These are phyloP conservation scores for Taphrina communis DNA, from an alignment of 1,139 yeast genomes.

Conservation along the genomic window DNA sequence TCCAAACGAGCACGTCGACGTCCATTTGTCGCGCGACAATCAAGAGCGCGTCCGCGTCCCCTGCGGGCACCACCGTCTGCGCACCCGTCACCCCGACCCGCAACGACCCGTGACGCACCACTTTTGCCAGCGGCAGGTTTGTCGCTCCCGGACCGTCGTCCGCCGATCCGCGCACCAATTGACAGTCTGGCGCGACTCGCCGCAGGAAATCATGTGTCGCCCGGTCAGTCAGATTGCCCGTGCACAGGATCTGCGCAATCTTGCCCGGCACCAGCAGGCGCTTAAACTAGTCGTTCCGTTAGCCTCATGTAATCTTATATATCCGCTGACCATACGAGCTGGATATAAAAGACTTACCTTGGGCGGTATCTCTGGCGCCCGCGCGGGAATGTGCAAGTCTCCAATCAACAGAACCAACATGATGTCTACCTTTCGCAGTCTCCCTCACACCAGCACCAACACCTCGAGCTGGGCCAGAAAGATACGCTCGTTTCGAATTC, in stretches of 20 bases:
- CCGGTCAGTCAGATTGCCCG: conserved; percentile 80
- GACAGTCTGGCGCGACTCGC: conserved; percentile 71
- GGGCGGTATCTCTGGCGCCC: conserved; percentile 61
- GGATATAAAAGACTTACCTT: conserved; percentile 14
- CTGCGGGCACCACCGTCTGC: conserved; percentile 78
- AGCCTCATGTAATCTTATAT: background rate
- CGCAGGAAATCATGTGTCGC: conserved; percentile 69
- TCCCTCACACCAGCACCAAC: no score
- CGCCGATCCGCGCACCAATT: conserved; percentile 80
- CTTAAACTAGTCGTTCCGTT: conserved; percentile 57
- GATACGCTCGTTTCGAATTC: no score
- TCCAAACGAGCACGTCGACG: conserved; percentile 86
- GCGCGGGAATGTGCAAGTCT: conserved; percentile 85
- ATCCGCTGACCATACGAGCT: no score
- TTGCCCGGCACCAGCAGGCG: conserved; percentile 80
- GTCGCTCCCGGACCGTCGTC: conserved; percentile 51
- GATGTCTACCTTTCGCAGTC: background rate
- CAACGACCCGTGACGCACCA: conserved; percentile 71
- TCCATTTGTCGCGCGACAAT: conserved; percentile 87
- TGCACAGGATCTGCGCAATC: conserved; percentile 79
- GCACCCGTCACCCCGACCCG: conserved; percentile 88
- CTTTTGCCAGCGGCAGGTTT: conserved; percentile 66
- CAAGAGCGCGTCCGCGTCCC: conserved; percentile 82
- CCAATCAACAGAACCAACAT: conserved; percentile 92
- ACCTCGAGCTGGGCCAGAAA: no score